Conservation (phyloP, 176 grass and related monocot species). For the Carex scoparia region DNA sequence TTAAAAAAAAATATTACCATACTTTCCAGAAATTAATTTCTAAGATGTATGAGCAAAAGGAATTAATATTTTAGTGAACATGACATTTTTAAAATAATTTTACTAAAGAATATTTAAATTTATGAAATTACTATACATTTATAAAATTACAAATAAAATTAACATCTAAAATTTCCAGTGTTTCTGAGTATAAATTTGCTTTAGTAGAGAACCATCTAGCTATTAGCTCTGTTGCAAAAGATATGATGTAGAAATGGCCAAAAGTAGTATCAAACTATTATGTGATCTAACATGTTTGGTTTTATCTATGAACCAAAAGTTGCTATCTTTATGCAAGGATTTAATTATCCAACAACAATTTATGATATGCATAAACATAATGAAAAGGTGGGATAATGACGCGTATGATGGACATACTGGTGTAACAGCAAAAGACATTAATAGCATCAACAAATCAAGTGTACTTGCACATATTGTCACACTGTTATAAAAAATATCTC, state of each 20-base stretch:
- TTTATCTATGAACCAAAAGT: neutral
- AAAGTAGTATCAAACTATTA: neutral
- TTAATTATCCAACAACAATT: constrained; percentile 24
- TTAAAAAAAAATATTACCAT: too few relatives aligned
- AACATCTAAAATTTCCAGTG: too few relatives aligned
- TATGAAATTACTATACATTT: too few relatives aligned
- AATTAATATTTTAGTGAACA: too few relatives aligned
- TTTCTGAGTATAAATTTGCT: neutral
- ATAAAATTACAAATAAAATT: too few relatives aligned
- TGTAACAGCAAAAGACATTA: constrained; percentile 21
- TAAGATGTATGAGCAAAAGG: too few relatives aligned
- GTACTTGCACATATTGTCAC: constrained; percentile 18
- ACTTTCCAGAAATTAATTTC: too few relatives aligned
- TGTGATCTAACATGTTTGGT: neutral
- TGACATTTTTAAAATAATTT: too few relatives aligned
- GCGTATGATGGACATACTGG: neutral
- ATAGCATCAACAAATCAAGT: constrained; percentile 14
- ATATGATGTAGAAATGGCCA: neutral
- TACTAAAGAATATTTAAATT: too few relatives aligned
- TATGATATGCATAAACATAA: neutral
- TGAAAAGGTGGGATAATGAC: constrained; percentile 19
- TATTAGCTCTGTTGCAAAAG: neutral
- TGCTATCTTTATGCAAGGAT: neutral
- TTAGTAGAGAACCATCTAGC: neutral
- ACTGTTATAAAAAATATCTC: too few relatives aligned